Base-by-base conservation (phyloP, 371 early-diverging fungal genomes). In the Mortierella sp. region DNA sequence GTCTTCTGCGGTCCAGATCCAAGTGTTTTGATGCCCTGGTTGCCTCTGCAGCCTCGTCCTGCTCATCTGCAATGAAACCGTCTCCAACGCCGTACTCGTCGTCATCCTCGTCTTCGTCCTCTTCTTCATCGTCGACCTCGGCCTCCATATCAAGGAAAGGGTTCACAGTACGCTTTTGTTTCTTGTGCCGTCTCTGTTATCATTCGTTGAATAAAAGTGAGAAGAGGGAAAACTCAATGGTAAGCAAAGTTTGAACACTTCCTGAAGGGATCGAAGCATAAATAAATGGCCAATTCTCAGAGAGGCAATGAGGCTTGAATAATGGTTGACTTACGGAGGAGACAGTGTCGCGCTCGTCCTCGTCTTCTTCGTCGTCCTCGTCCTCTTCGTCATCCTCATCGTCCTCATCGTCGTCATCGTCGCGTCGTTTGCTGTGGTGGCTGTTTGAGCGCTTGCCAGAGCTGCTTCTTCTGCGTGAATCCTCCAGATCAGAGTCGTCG, bases 71-170 rank as follows among this genome's bases (percentile, higher is more conserved):
- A 64, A 94, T 94, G 70, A 94, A 94, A 16, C 91, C 94, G 75
- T 90, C 93, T 87, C 90, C 90, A 77, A 83, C 84, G 37, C 87
- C 94, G 71, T 93, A 93, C n/a, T 93, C 95, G 29, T 92, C 92
- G n/a, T 91, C 91, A 22, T 90, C 93, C 22, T 93, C 93, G 4
- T 93, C 92, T 4, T 93, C 93, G 39, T 94, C 94, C 26, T 94
- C 94, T 13, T 94, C 95, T 19, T 93, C 93, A 47, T 94, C 94
- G 41, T 92, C 94, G 53, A 94, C 95, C 31, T 90, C 92, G 58
- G 93, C 94, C 63, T 93, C 93, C 65, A 88, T 90, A 55, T 93
- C 92, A 73, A 93, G 87, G 37, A 86, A 88, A 80, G 87, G 93
- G 85, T 86, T 89, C 66, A 76, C 76, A 10, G 81, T 61, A 43